phyloP scores from a whole-genome alignment of 2,329 filamentous ascomycete species.

The Metarhizium album region DNA sequence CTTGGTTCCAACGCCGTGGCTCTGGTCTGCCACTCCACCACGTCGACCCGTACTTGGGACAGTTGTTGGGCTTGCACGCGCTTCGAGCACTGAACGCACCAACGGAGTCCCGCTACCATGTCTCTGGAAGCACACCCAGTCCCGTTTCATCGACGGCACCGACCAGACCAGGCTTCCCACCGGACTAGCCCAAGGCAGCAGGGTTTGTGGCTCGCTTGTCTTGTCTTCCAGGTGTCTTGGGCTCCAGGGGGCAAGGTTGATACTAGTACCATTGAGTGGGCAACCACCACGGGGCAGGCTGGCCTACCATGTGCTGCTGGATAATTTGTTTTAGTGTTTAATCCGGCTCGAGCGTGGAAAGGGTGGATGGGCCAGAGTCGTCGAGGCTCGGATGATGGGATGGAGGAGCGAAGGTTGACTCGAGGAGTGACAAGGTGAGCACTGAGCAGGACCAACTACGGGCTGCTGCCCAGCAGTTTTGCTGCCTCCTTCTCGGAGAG shows the following conservation, averaged over 20 bases:
- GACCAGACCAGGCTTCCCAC: slow-evolving; percentile 1
- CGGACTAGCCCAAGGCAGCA: slow-evolving; percentile 1
- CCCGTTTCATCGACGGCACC: slow-evolving; percentile 3
- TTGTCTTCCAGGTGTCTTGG: background rate
- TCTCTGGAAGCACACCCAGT: slow-evolving; percentile 8
- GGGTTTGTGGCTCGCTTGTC: slow-evolving; percentile 1
- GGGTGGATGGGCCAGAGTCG: background rate
- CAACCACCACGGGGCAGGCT: background rate
- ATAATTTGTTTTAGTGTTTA: background rate
- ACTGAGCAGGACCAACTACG: background rate
- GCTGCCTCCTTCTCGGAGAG: background rate
- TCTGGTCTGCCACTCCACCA: background rate
- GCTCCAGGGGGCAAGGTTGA: background rate
- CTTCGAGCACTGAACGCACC: background rate
- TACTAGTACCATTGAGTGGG: slow-evolving; percentile 1
- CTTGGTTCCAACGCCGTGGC: slow-evolving; percentile 1
- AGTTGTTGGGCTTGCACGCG: background rate
- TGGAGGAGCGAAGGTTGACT: background rate
- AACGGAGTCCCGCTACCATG: slow-evolving; percentile 2
- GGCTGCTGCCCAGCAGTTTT: background rate
- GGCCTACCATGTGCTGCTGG: background rate
- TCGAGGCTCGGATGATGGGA: background rate
- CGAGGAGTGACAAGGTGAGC: background rate
- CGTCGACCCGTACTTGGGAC: background rate
- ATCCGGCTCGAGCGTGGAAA: background rate